Base-by-base conservation (phyloP, 176 grass and related monocot genomes). In the Secale cereale region DNA sequence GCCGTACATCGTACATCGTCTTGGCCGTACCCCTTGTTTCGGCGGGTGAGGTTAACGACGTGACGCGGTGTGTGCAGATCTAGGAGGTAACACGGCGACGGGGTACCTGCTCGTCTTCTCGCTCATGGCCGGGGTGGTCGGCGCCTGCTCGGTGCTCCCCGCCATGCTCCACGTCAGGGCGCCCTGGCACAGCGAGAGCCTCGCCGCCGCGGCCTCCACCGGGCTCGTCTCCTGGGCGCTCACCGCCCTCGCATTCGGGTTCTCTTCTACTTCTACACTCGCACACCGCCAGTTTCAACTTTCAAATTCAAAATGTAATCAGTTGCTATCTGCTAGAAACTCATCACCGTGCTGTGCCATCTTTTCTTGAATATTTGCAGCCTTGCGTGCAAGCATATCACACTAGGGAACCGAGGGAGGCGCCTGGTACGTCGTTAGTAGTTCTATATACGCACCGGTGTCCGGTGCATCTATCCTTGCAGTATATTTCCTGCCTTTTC, bases 41-140 rank as follows among this genome's bases (percentile, higher is more conserved):
- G 35, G 35, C 35, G 35, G 35, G 35, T 36, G 35, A 36, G 36
- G 48, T 19, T 52, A 52, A 52, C 46, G 15, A 67, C 65, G 30
- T 30, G 32, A 11, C 31, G 13, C 28, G 7, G 65, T 13, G 10
- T 13, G 10, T 71, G 69, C 69, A 71, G 69, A 71, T 26, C 6
- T 74, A 74, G 70, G 70, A 17, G 70, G 70, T 10, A 74, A 74
- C 70, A 74, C 40, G 40, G 70, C 40, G 70, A 74, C 70, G 4
- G 70, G 70, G 40, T 74, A 74, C 25, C 40, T 74, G 70, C 70
- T 74, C 25, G 40, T 74, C 70, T 74, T 74, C 70, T 74, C 70
- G 23, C 40, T 74, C 40, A 74, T 74, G 70, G 70, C 70, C 0
- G 70, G 70, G 25, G 70, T 74, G 40, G 70, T 74, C 40, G 70